Conservation (phyloP, 306 rosid genomes). For the Lathyrus sativus region DNA sequence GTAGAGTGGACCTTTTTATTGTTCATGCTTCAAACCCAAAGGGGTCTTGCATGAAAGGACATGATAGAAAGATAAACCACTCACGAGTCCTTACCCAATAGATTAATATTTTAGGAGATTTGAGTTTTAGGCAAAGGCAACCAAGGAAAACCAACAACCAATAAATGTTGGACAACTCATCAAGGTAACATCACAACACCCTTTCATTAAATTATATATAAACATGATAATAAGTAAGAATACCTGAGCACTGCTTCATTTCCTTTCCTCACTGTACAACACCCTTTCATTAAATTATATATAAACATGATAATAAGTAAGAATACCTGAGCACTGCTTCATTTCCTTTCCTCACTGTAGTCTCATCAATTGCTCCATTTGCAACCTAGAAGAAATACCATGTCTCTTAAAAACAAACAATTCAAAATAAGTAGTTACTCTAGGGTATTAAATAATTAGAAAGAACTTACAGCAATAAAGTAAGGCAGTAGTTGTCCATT, state of each 20-base stretch:
- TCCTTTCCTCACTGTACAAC: conserved; percentile 70
- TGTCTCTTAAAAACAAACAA: conserved; percentile 27
- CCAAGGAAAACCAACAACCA: conserved; percentile 9
- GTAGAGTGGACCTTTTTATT: conserved; percentile 7
- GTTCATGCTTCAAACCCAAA: background rate
- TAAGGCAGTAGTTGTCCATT: conserved; percentile 73
- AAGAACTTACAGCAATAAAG: conserved; percentile 81
- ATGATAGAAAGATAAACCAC: conserved; percentile 22
- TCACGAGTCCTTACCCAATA: background rate
- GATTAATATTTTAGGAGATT: background rate
- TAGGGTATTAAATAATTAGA: conserved; percentile 21
- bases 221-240: conserved; percentile 21
- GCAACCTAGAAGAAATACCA: conserved; percentile 62
- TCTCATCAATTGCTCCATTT: conserved; percentile 79
- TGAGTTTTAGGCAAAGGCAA: background rate
- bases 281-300: conserved; percentile 15
- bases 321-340: conserved; percentile 91
- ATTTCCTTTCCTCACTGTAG: conserved; percentile 81
- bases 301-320: conserved; percentile 18
- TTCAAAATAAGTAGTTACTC: conserved; percentile 22
- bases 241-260: conserved; percentile 97
- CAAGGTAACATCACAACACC: conserved; percentile 2
- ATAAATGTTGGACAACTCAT: conserved; percentile 30
- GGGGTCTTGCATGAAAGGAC: background rate
- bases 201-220: conserved; percentile 18